phyloP scores from a whole-genome alignment of 1,284 basidiomycete species.

The Termitomyces sp. region DNA sequence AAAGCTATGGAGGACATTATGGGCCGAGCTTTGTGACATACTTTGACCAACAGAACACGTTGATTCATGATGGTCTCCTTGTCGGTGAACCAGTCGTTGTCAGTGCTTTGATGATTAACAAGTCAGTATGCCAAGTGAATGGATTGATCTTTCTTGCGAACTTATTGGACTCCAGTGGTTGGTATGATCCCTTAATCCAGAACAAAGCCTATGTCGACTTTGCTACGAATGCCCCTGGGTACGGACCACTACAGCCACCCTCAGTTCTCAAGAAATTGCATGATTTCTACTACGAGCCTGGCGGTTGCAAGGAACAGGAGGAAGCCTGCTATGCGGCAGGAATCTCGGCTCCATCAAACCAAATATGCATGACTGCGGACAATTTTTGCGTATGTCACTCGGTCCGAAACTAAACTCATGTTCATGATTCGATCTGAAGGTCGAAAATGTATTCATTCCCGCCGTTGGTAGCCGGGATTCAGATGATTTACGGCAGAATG shows the following conservation, averaged over 20 bases:
- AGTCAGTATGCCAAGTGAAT: constrained; percentile 26
- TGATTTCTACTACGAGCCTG: constrained; percentile 38
- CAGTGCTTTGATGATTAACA: constrained; percentile 49
- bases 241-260: constrained; percentile 52
- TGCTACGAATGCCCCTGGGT: constrained; percentile 56
- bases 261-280: constrained; percentile 43
- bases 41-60: constrained; percentile 61
- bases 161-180: constrained; percentile 37
- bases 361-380: constrained; percentile 46
- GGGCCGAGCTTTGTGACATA: constrained; percentile 60
- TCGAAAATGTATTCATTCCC: constrained; percentile 41
- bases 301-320: constrained; percentile 50
- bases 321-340: constrained; percentile 51
- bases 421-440: constrained; percentile 25
- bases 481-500: constrained; percentile 54
- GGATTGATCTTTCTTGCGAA: not conserved
- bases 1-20: constrained; percentile 69
- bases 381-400: constrained; percentile 46
- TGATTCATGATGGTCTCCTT: constrained; percentile 44
- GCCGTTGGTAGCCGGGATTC: constrained; percentile 48
- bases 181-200: constrained; percentile 63
- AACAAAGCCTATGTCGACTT: constrained; percentile 58
- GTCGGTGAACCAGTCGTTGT: constrained; percentile 38
- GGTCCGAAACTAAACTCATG: not conserved
- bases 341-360: constrained; percentile 36